phyloP scores from a whole-genome alignment of 73 alveolate genomes.

The Tetrahymena malaccensis region DNA sequence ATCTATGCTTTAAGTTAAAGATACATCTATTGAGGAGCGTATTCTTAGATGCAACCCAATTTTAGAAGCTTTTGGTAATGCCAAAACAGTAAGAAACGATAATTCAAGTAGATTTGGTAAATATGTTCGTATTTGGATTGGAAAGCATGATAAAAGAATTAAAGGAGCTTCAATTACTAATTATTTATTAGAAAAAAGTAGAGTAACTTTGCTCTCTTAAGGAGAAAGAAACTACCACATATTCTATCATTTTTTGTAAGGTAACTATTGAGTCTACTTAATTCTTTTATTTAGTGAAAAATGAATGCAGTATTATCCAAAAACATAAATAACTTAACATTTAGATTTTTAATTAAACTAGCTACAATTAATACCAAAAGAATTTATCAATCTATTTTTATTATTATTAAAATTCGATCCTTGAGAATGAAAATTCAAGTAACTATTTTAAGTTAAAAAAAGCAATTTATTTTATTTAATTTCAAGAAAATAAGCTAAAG shows the following conservation, averaged over 20 bases:
- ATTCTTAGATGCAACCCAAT: constrained; percentile 94
- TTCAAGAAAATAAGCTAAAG: too few species aligned
- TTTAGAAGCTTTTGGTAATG: constrained; percentile 99
- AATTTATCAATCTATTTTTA: background rate
- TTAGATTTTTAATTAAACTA: background rate
- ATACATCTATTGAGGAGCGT: constrained; percentile 75
- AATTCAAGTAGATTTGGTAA: constrained; percentile 96
- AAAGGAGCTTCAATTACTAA: constrained; percentile 87
- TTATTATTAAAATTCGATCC: background rate
- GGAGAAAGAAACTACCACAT: constrained; percentile 96
- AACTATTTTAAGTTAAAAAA: background rate
- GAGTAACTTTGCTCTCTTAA: constrained; percentile 66
- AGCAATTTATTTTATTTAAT: too few species aligned
- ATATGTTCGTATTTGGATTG: constrained; percentile 82
- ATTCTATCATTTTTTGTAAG: constrained; percentile 80
- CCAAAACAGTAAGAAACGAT: constrained; percentile 86
- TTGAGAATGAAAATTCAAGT: too few species aligned
- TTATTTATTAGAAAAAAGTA: constrained; percentile 83
- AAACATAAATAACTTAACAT: background rate
- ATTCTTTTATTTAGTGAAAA: constrained; percentile 25
- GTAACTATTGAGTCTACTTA: constrained; percentile 40
- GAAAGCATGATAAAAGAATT: constrained; percentile 65
- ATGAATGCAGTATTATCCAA: background rate
- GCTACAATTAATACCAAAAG: background rate
- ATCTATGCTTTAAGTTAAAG: background rate